Conservation (phyloP, 1,284 basidiomycete genomes). For the Cutaneotrichosporon arboriforme region DNA sequence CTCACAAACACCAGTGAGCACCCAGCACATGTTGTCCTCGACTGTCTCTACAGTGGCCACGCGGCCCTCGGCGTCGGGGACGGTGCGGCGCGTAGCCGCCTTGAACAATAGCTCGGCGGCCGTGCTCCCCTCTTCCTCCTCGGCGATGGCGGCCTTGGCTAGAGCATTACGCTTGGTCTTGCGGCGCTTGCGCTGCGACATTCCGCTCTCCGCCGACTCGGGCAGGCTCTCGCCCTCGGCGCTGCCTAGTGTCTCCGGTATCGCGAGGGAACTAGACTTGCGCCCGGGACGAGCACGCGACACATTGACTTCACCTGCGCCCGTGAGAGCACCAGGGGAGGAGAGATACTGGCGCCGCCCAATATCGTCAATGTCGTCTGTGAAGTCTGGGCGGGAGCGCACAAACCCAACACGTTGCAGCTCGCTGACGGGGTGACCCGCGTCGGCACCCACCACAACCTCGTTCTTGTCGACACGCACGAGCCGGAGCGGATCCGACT, state of each 20-base stretch:
- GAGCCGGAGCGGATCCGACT: constrained; percentile 78
- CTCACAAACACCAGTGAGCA: constrained; percentile 89
- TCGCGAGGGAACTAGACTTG: background rate
- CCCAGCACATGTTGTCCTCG: constrained; percentile 92
- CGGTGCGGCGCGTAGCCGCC: constrained; percentile 15
- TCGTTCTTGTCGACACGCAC: constrained; percentile 89
- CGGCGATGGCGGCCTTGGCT: constrained; percentile 31
- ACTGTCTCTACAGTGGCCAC: constrained; percentile 50
- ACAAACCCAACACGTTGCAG: constrained; percentile 94
- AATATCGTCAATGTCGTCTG: constrained; percentile 14
- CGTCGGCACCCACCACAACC: constrained; percentile 59
- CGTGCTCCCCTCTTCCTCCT: constrained; percentile 31
- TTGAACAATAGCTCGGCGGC: constrained; percentile 29
- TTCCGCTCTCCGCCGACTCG: background rate
- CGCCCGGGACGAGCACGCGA: constrained; percentile 5
- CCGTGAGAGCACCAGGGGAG: constrained; percentile 38
- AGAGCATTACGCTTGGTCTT: constrained; percentile 37
- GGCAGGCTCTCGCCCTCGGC: constrained; percentile 1
- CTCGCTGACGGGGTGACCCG: constrained; percentile 70
- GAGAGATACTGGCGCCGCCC: constrained; percentile 34
- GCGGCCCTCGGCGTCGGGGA: constrained; percentile 5
- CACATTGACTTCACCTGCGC: constrained; percentile 30
- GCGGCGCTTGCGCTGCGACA: constrained; percentile 18
- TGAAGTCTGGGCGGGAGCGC: constrained; percentile 51
- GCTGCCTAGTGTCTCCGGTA: constrained; percentile 10